These are phyloP conservation scores for Knufia petricola DNA, from an alignment of 2,329 filamentous ascomycete species.

Conservation along the genomic window DNA sequence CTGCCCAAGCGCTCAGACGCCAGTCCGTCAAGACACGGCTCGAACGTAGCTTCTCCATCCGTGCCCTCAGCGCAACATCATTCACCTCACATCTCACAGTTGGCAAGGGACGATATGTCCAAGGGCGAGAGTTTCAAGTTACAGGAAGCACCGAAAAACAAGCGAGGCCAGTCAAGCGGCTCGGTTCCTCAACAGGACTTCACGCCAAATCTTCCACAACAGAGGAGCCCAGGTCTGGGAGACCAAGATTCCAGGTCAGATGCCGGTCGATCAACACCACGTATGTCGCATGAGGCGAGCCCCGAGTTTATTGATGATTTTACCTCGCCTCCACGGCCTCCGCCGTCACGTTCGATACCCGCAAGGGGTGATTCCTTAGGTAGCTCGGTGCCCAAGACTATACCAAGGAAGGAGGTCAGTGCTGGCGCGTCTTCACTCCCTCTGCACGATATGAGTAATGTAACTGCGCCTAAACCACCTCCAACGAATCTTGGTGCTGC, in stretches of 20 bases:
- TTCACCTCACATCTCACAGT: conserved; percentile 13
- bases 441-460: conserved; percentile 28
- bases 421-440: conserved; percentile 25
- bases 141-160: conserved; percentile 67
- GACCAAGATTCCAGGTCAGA: conserved; percentile 27
- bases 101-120: conserved; percentile 13
- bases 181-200: conserved; percentile 15
- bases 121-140: conserved; percentile 59
- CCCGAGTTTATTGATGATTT: conserved; percentile 44
- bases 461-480: conserved; percentile 6
- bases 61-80: conserved; percentile 12
- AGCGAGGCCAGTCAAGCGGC: conserved; percentile 35
- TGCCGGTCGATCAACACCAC: conserved; percentile 31
- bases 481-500: conserved; percentile 14
- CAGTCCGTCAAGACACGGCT: conserved; percentile 18
- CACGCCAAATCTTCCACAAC: conserved; percentile 11
- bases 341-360: conserved; percentile 33
- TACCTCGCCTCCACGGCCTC: conserved; percentile 29
- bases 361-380: conserved; percentile 52
- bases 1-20: conserved; percentile 39
- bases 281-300: conserved; percentile 52
- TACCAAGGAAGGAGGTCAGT: conserved; percentile 56
- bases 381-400: conserved; percentile 34
- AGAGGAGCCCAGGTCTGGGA: conserved; percentile 17
- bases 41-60: conserved; percentile 16